Base-by-base conservation (phyloP, 2,329 filamentous ascomycete genomes). In the Hypoxylon sp. region DNA sequence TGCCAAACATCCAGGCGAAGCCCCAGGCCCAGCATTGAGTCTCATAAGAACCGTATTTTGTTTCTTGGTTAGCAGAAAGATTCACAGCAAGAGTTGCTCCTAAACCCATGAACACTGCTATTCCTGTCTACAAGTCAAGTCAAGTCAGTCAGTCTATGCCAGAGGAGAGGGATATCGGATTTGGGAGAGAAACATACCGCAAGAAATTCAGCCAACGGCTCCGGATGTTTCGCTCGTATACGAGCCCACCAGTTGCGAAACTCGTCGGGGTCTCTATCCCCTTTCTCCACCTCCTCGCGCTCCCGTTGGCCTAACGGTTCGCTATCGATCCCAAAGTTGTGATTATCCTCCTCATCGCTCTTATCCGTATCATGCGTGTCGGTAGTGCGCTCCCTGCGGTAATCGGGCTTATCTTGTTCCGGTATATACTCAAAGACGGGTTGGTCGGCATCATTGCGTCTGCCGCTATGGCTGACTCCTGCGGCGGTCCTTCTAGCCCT, bases 11-110 rank as follows among this genome's bases (percentile, higher is more conserved):
- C 70, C 73, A 77, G 19, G 75, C 70, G 47, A 77, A 72, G 8
- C 76, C 76, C 76, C 76, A 78, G 1, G 76, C 75, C 76, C 74
- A 76, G 63, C 75, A 77, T 3, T 71, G 59, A 5, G 73, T 76
- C 54, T 75, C 75, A 53, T 76, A 77, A 8, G 62, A 67, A 24
- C 76, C 74, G 35, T 77, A 77, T 47, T 68, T 56, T 17, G 48
- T 46, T 0, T 62, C 11, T 37, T 76, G 74, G 54, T 62, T 56
- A 14, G 70, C 58, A 11, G 74, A 76, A 2, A 78, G 75, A 44
- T 75, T 74, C 31, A 78, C 75, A 4, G 74, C 71, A 4, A 78
- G 71, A 4, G 72, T 77, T 35, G 74, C 70, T 2, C 67, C 68
- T 14, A 77, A 62, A 8, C 75, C 75, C 17, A 77, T 67, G 62